Evolutionary conservation across 1,284 basidiomycete species (phyloP).

Genomic region (Malassezia sp.): DNA sequence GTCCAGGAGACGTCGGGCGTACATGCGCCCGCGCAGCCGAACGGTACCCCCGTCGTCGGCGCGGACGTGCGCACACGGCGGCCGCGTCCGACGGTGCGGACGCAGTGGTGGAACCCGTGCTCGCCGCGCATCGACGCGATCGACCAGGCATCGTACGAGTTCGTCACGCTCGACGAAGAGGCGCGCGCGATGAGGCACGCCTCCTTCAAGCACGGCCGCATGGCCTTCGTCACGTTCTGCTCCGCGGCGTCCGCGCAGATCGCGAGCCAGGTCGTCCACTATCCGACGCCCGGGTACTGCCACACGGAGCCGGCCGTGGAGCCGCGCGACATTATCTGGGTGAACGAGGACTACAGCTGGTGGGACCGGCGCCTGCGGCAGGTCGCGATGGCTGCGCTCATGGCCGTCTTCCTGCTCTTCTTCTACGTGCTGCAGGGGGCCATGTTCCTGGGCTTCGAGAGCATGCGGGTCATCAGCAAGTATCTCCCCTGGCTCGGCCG

Average conservation of each 20-base stretch:
- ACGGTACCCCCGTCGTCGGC: conserved; percentile 5
- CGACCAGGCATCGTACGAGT: conserved; percentile 30
- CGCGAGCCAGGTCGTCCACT: conserved; percentile 71
- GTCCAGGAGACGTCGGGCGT: conserved; percentile 14
- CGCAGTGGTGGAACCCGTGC: conserved; percentile 27
- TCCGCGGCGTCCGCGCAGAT: conserved; percentile 87
- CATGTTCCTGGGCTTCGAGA: conserved; percentile 70
- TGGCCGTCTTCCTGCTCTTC: conserved; percentile 56
- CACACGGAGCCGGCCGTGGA: conserved; percentile 60
- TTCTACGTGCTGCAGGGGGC: conserved; percentile 43
- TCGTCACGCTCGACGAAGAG: conserved; percentile 27
- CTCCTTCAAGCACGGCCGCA: conserved; percentile 53
- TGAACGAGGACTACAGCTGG: conserved; percentile 61
- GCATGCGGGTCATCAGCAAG: conserved; percentile 81
- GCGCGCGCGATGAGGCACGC: conserved; percentile 21
- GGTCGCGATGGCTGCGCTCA: conserved; percentile 50
- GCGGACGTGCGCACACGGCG: conserved; percentile 13
- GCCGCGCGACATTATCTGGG: conserved; percentile 90
- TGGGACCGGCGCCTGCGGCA: conserved; percentile 34
- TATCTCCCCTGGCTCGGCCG: conserved; percentile 66
- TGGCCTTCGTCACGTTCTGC: conserved; percentile 93
- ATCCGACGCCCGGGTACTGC: conserved; percentile 34
- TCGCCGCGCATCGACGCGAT: conserved; percentile 32
- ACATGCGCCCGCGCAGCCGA: background rate
- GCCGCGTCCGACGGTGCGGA: conserved; percentile 23